phyloP scores from a whole-genome alignment of 345 rosid species.

The Salix dunnii region DNA sequence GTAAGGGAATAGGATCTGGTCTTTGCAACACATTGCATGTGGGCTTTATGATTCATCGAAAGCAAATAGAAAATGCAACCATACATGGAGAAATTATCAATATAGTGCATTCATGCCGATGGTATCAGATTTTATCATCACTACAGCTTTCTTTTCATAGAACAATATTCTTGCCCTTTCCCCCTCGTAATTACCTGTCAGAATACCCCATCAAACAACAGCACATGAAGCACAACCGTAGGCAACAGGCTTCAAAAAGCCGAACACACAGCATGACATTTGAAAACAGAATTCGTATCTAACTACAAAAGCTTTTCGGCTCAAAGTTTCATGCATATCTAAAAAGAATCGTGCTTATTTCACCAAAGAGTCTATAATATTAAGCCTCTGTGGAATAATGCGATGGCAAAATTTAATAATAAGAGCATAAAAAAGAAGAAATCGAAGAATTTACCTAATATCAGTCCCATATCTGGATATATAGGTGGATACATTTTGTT shows the following conservation, averaged over 20 bases:
- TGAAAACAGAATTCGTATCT: neutral
- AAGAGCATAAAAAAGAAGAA: neutral
- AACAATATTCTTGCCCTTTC: neutral
- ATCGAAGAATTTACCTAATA: constrained; percentile 43
- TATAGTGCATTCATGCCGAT: no score
- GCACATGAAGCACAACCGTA: neutral
- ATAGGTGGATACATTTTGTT: constrained; percentile 60
- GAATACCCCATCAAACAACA: neutral
- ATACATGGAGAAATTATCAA: no score
- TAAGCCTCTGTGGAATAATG: no score
- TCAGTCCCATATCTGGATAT: constrained; percentile 59
- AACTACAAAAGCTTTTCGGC: neutral
- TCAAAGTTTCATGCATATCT: neutral
- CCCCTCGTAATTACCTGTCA: neutral
- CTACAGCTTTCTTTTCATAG: neutral
- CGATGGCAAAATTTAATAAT: no score
- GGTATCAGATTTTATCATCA: neutral
- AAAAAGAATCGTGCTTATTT: neutral
- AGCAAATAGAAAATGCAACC: no score
- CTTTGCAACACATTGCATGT: neutral
- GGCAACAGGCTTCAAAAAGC: neutral
- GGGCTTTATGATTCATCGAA: no score
- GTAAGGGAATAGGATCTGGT: neutral
- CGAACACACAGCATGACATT: neutral
- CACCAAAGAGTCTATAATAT: neutral